Base-by-base conservation (phyloP, 2,329 filamentous ascomycete species). In the Ophiobolus disseminans region DNA sequence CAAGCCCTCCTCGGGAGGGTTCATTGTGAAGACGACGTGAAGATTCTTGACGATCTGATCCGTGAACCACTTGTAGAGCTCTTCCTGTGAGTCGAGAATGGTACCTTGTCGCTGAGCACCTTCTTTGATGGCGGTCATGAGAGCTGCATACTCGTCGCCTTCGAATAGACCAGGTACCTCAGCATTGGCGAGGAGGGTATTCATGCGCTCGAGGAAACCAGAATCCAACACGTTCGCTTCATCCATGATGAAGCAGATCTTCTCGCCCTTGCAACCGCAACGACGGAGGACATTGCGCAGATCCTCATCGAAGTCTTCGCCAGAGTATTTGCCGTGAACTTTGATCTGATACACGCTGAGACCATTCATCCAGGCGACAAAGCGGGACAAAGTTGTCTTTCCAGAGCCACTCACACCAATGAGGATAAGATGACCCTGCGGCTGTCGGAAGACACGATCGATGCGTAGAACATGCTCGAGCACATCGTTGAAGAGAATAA, bases 181-280 rank as follows among this genome's bases (percentile, higher is more conserved):
- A n/a, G 95, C 94, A 71, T 99, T 99, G 65, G 94, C 95, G 53
- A 99, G 86, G 40, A 99, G 78, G 0, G 94, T 99, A 73, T 99
- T 99, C 94, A 99, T 99, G 65, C 95, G 88, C 75, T 99, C 94
- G 45, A 99, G 76, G 86, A 99, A 99, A 44, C 94, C 94, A 34
- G 94, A 99, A 74, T 99, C 94, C 21, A 99, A 83, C 26, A 99
- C 94, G 66, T 99, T 99, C 8, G 93, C 89, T 77, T 99, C 94
- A 71, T 99, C 94, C 92, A 99, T 97, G 78, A 99, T 97, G 80
- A 99, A 99, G 77, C 95, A 99, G 39, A 99, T 96, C 80, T 97
- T 97, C 73, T 99, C 94, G 26, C 94, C 94, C 79, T 97, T 97
- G 79, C 93, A 97, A 55, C 94, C 94, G 63, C 91, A 95, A 48